A percentile compares a stretch with the other conserved stretches of the same genome.
These are phyloP conservation scores for Glycine latifolia DNA, from an alignment of 306 rosid genomes.

Conservation along the genomic window DNA sequence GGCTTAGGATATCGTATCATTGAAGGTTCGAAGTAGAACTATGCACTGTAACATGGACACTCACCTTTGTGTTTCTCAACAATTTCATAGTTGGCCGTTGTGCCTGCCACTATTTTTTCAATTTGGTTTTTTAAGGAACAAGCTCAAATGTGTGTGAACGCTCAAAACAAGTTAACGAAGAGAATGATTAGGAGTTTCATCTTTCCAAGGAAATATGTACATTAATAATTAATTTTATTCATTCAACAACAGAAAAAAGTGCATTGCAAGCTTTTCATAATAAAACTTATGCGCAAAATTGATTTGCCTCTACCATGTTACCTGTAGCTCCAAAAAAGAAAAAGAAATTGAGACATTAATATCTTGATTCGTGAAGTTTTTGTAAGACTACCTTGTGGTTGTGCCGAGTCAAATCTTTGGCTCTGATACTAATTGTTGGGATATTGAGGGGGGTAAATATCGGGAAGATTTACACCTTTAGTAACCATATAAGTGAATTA, in stretches of 20 bases:
- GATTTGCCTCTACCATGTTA: neutral
- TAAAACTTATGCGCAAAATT: neutral
- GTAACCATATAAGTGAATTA: no score
- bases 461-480: no score
- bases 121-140: neutral
- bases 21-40: constrained; percentile 12
- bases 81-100: neutral
- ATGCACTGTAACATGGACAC: neutral
- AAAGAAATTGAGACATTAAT: neutral
- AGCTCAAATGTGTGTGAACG: neutral
- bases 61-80: constrained; percentile 16
- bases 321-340: neutral
- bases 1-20: constrained; percentile 17
- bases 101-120: neutral
- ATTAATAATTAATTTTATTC: neutral
- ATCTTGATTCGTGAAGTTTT: neutral
- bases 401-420: no score
- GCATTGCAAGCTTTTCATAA: neutral
- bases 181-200: neutral
- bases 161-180: neutral
- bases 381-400: neutral
- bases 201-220: neutral
- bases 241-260: neutral
- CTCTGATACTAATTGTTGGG: no score
- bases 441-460: no score